phyloP scores from a whole-genome alignment of 495 filamentous ascomycete species.

The Glonium stellatum region DNA sequence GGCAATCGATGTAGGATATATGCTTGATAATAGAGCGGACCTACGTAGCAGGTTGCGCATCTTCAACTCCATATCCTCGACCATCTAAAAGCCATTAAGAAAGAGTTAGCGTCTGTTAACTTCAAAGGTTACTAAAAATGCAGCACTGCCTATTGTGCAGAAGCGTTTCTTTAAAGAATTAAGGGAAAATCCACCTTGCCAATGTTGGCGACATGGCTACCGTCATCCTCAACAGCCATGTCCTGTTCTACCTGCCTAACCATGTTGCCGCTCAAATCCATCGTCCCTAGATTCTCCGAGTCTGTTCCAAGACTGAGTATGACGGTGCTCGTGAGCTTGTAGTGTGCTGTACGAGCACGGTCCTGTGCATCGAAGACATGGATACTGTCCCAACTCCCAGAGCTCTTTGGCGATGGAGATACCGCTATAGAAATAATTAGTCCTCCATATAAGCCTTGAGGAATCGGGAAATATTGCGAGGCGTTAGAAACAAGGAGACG shows the following conservation, averaged over 20 bases:
- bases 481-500: conserved; percentile 19
- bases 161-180: no score
- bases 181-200: conserved; percentile 41
- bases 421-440: conserved; percentile 40
- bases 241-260: conserved; percentile 91
- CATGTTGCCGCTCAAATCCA: conserved; percentile 97
- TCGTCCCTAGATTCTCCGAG: conserved; percentile 67
- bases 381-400: conserved; percentile 94
- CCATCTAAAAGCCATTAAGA: conserved; percentile 43
- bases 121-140: not conserved
- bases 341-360: conserved; percentile 81
- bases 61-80: conserved; percentile 99
- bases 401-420: conserved; percentile 59
- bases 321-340: conserved; percentile 95
- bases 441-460: not conserved
- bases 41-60: conserved; percentile 92
- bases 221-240: conserved; percentile 80
- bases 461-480: not conserved
- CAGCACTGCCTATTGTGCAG: no score
- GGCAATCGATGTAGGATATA: not conserved
- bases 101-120: not conserved
- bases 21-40: conserved; percentile 19
- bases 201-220: conserved; percentile 91
- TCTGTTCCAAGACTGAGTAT: conserved; percentile 77
- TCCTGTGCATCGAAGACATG: conserved; percentile 97